phyloP scores from a whole-genome alignment of 139 green algal genomes.

The Edaphochlamys debaryana region DNA sequence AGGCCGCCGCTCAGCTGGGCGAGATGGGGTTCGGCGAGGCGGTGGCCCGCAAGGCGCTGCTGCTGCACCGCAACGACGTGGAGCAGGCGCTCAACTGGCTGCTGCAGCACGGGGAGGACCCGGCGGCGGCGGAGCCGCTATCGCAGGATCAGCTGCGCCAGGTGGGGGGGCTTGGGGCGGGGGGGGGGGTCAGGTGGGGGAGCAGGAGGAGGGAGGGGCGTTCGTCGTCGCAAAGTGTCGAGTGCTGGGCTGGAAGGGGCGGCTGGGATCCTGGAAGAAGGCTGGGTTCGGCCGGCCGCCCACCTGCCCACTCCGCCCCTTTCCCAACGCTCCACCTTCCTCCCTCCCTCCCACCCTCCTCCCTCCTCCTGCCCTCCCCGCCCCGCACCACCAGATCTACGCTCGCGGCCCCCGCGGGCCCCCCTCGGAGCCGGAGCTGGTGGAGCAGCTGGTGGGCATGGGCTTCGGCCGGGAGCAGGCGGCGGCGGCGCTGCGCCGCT shows the following conservation, averaged over 20 bases:
- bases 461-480: slow-evolving; percentile 53
- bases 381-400: too few species aligned
- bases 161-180: slow-evolving; percentile 2
- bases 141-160: slow-evolving; percentile 57
- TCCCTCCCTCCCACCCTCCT: too few species aligned
- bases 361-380: too few species aligned
- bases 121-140: slow-evolving; percentile 51
- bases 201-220: background rate
- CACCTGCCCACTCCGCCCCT: too few species aligned
- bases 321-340: too few species aligned
- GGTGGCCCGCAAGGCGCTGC: slow-evolving; percentile 62
- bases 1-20: slow-evolving; percentile 41
- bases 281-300: too few species aligned
- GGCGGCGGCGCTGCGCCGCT: slow-evolving; percentile 34
- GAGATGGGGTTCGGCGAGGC: slow-evolving; percentile 65
- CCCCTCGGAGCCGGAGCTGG: slow-evolving; percentile 21
- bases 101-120: slow-evolving; percentile 62
- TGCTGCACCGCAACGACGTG: slow-evolving; percentile 52
- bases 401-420: background rate
- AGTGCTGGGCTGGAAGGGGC: too few species aligned
- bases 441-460: slow-evolving; percentile 52
- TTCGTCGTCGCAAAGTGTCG: too few species aligned
- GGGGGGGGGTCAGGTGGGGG: background rate
- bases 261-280: too few species aligned
- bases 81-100: slow-evolving; percentile 64